Conservation (phyloP, 139 green algal species). For the Chlamydomonas eustigma region DNA sequence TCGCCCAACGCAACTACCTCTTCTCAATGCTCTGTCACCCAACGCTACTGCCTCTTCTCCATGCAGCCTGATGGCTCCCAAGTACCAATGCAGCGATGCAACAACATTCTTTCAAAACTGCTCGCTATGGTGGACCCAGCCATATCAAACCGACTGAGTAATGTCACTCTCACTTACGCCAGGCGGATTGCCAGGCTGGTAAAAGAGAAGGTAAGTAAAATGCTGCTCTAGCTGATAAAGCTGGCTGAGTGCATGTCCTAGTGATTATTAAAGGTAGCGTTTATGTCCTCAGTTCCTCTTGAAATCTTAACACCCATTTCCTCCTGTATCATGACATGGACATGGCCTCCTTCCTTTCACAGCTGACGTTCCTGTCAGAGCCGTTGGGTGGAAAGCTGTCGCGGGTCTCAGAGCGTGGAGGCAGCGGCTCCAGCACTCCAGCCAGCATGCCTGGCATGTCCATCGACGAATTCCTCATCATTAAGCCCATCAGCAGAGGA, state of each 20-base stretch:
- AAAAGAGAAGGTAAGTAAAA: slow-evolving; percentile 39
- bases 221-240: too few species aligned
- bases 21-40: too few species aligned
- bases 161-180: slow-evolving; percentile 41
- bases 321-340: too few species aligned
- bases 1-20: too few species aligned
- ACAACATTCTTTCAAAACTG: slow-evolving; percentile 26
- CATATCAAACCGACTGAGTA: slow-evolving; percentile 9
- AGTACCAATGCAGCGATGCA: slow-evolving; percentile 33
- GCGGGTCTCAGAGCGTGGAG: not conserved
- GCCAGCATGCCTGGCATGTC: slow-evolving; percentile 37
- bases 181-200: slow-evolving; percentile 42
- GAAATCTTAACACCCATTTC: too few species aligned
- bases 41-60: too few species aligned
- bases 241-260: too few species aligned
- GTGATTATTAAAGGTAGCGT: too few species aligned
- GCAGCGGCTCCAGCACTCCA: not conserved
- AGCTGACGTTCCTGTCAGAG: slow-evolving; percentile 3
- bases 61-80: slow-evolving; percentile 40
- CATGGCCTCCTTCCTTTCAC: too few species aligned
- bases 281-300: too few species aligned
- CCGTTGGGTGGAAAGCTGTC: not conserved
- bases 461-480: slow-evolving; percentile 92
- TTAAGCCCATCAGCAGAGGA: slow-evolving; percentile 91
- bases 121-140: slow-evolving; percentile 24